A percentile compares a stretch with the other conserved stretches of the same genome.
Conservation (phyloP, 2,329 filamentous ascomycete genomes). For the Tolypocladium tundrense region DNA sequence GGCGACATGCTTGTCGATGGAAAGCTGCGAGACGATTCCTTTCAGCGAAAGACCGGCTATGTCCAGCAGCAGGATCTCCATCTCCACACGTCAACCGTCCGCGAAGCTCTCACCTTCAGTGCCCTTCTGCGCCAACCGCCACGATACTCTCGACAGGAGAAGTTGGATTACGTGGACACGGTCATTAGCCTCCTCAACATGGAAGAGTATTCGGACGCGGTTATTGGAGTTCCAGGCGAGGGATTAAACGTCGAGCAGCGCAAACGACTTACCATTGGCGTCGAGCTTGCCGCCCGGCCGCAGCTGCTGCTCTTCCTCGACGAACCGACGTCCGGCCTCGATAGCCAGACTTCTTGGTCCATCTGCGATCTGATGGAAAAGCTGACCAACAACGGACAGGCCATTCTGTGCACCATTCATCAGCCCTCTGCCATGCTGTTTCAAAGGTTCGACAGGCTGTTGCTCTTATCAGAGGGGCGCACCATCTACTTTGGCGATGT, state of each 20-base stretch:
- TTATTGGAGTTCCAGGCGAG: background rate
- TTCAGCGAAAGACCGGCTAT: background rate
- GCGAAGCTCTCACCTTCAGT: background rate
- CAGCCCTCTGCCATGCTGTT: constrained; percentile 32
- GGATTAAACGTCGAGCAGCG: background rate
- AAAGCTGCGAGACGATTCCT: background rate
- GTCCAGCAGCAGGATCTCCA: background rate
- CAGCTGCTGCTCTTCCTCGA: constrained; percentile 42
- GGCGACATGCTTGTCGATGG: background rate
- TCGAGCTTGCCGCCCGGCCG: constrained; percentile 32
- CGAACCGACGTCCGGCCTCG: constrained; percentile 45
- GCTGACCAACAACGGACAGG: constrained; percentile 38
- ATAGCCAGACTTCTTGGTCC: constrained; percentile 56
- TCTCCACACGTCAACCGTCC: background rate
- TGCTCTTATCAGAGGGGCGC: constrained; percentile 38
- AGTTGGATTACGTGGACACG: background rate
- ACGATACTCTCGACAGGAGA: background rate
- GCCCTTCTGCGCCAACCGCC: background rate
- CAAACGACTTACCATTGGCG: constrained; percentile 41
- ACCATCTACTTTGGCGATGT: constrained; percentile 45
- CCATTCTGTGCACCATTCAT: constrained; percentile 40
- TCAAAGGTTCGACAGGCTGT: constrained; percentile 42
- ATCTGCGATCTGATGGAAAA: constrained; percentile 63
- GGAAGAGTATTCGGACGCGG: background rate
- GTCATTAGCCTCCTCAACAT: background rate